These are phyloP conservation scores for Ligustrum vulgare DNA, from an alignment of 257 asterid genomes.

Conservation along the genomic window DNA sequence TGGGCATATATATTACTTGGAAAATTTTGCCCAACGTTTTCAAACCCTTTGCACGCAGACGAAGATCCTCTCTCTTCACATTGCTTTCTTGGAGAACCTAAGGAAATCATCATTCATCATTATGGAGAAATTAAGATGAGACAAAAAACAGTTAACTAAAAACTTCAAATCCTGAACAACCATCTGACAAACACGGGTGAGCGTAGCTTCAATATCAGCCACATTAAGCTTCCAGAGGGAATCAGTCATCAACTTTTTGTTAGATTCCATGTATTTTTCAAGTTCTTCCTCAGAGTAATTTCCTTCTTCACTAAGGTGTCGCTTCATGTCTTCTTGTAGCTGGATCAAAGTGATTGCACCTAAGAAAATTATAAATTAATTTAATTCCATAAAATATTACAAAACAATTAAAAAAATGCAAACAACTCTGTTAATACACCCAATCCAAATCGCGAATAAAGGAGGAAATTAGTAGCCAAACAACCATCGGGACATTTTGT, in stretches of 20 bases:
- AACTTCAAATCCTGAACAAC: conserved; percentile 39
- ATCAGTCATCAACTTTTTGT: conserved; percentile 93
- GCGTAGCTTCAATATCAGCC: conserved; percentile 94
- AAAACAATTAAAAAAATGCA: background rate
- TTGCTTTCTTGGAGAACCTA: conserved; percentile 85
- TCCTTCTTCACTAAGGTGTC: conserved; percentile 80
- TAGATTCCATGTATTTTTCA: conserved; percentile 86
- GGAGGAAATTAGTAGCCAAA: background rate
- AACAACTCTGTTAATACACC: background rate
- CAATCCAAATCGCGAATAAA: background rate
- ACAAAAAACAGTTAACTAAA: conserved; percentile 11
- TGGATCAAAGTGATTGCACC: conserved; percentile 97
- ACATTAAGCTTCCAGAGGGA: conserved; percentile 99
- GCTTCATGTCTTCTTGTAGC: conserved; percentile 96
- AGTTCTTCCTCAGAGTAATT: conserved; percentile 89
- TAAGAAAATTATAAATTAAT: conserved; percentile 26
- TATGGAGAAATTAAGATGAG: conserved; percentile 17
- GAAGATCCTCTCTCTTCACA: conserved; percentile 92
- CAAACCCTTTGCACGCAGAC: conserved; percentile 88
- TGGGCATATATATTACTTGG: conserved; percentile 51
- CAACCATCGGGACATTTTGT: background rate
- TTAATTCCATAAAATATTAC: conserved; percentile 12
- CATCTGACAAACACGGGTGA: conserved; percentile 97
- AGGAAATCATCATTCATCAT: conserved; percentile 20
- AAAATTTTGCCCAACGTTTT: conserved; percentile 90